Evolutionary conservation across 2,329 filamentous ascomycete species (phyloP), one percentile per base, ranked within the genome.

Genomic region (Tricladium varicosporioides): DNA sequence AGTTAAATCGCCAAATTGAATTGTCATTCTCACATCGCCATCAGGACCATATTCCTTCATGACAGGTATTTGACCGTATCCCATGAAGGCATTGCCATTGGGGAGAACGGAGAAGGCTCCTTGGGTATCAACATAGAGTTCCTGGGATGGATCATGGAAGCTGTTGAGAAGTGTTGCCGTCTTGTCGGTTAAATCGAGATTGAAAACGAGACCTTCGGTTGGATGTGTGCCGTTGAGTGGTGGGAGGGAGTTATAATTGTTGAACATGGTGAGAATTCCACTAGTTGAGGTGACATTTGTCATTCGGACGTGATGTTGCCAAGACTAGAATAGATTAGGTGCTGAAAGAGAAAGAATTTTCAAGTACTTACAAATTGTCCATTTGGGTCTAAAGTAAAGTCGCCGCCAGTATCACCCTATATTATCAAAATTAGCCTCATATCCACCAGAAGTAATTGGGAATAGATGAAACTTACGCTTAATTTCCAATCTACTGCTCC

Each of bases 11-110:
- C 59, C 56, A 32, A 60, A 60, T 31, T 58, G 16, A n/a, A 54
- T 33, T 5, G 47, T 47, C 31, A 58, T 51, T 7, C 47, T 32
- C 11, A 53, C 19, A 31, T 40, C 36, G 11, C 56, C 56, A 22
- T 53, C 32, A 2, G 52, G 43, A 51, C 56, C 50, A 22, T 49
- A 60, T 49, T 60, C 56, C 22, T 53, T 55, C 1, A 60, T 54
- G 5, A 47, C 46, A 22, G 59, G 56, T 15, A 53, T 46, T n/a
- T 19, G 16, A 13, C 59, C 59, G 27, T 48, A 58, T 5, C 53
- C 56, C 44, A 59, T 53, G 19, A 60, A 45, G 3, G 19, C 16
- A 33, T 61, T 51, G 40, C 51, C 51, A 32, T 60, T 54, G 13
- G 42, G 13, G 3, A 57, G 54, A 4, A 31, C n/a, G 11, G 51